These are phyloP conservation scores for Solanum paucissectum DNA, from an alignment of 257 asterid species.

Conservation along the genomic window DNA sequence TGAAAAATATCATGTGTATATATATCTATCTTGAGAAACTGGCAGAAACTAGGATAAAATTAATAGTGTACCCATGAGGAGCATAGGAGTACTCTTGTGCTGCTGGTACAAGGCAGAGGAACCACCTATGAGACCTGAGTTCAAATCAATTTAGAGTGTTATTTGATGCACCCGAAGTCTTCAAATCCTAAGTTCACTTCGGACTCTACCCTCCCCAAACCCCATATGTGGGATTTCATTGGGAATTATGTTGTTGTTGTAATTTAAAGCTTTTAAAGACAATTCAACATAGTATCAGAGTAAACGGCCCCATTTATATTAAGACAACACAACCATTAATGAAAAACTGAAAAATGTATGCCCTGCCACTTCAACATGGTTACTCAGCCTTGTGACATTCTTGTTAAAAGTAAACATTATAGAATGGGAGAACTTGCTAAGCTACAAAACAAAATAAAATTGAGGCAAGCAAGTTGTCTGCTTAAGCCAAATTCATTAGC, in stretches of 20 bases:
- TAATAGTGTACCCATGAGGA: too few relatives aligned
- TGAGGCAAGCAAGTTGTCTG: background rate
- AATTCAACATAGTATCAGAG: background rate
- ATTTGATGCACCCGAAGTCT: too few relatives aligned
- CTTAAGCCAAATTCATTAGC: background rate
- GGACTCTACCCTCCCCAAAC: background rate
- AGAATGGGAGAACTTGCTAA: background rate
- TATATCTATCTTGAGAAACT: too few relatives aligned
- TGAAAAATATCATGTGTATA: too few relatives aligned
- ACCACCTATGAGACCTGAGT: too few relatives aligned
- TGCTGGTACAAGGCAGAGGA: too few relatives aligned
- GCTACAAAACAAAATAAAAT: background rate
- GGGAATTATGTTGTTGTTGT: background rate
- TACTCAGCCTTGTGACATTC: background rate
- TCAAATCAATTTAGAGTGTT: too few relatives aligned
- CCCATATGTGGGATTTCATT: background rate
- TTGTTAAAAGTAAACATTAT: background rate
- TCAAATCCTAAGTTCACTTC: too few relatives aligned
- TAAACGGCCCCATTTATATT: background rate
- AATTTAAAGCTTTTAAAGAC: background rate
- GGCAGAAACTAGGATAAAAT: too few relatives aligned
- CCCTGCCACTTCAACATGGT: background rate
- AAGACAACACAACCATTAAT: background rate
- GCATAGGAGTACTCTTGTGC: too few relatives aligned
- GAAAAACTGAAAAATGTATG: background rate